These are phyloP conservation scores for Lactifluus pinguis DNA, from an alignment of 768 basidiomycete species.

Conservation along the genomic window DNA sequence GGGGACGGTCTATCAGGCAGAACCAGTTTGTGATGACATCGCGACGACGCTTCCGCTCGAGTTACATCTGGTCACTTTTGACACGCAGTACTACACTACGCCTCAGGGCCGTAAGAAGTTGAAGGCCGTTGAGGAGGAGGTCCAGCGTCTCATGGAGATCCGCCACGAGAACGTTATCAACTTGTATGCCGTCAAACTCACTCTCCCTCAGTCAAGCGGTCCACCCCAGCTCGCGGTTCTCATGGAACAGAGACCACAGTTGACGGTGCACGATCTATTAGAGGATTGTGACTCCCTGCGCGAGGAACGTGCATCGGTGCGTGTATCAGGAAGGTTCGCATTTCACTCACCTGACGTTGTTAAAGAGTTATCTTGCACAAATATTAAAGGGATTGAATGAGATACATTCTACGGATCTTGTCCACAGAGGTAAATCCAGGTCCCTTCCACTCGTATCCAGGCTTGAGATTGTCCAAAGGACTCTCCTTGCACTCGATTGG, in stretches of 20 bases:
- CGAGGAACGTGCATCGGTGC: constrained; percentile 59
- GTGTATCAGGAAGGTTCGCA: constrained; percentile 20
- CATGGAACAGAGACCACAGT: constrained; percentile 58
- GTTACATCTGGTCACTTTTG: constrained; percentile 56
- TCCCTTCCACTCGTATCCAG: neutral
- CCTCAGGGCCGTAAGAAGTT: constrained; percentile 69
- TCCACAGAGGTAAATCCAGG: constrained; percentile 52
- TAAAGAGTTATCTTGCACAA: constrained; percentile 67
- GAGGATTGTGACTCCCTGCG: constrained; percentile 68
- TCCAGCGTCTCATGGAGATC: constrained; percentile 48
- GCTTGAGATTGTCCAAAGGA: constrained; percentile 29
- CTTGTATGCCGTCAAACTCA: constrained; percentile 59
- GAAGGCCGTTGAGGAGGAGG: constrained; percentile 54
- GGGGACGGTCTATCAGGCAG: constrained; percentile 62
- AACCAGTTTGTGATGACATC: constrained; percentile 63
- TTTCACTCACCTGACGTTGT: neutral
- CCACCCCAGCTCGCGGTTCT: constrained; percentile 54
- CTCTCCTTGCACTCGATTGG: constrained; percentile 54
- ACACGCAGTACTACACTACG: constrained; percentile 57
- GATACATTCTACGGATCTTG: constrained; percentile 52
- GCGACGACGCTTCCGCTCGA: constrained; percentile 54
- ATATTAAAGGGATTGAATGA: constrained; percentile 61
- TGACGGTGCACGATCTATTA: constrained; percentile 66
- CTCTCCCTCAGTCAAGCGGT: constrained; percentile 38
- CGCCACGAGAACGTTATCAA: constrained; percentile 59